Conservation (phyloP, 148 eudicot species). For the Rheum nobile region DNA sequence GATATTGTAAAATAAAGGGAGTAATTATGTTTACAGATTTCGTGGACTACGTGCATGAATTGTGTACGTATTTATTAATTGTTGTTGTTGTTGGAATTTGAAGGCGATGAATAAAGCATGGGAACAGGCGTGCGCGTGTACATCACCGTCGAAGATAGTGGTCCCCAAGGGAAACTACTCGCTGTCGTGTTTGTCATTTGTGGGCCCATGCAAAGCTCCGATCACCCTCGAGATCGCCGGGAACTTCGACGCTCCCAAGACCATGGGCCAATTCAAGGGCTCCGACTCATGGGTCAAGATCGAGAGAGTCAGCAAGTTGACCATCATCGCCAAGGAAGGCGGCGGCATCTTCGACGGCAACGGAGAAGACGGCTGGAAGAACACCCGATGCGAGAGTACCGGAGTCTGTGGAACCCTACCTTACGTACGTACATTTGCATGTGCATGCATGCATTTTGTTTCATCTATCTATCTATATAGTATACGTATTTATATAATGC, state of each 20-base stretch:
- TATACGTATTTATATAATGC: not conserved
- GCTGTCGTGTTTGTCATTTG: constrained; percentile 21
- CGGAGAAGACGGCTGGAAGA: constrained; percentile 3
- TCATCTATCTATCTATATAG: too few species aligned
- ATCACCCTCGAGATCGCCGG: constrained; percentile 48
- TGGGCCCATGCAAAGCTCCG: constrained; percentile 44
- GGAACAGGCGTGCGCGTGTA: constrained; percentile 37
- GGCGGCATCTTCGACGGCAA: constrained; percentile 4
- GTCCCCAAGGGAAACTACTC: constrained; percentile 44
- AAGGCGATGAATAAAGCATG: constrained; percentile 42
- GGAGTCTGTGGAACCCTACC: not conserved
- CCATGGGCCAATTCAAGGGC: constrained; percentile 7
- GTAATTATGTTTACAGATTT: too few species aligned
- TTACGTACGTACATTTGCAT: not conserved
- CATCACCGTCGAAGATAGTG: constrained; percentile 24
- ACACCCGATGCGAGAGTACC: not conserved
- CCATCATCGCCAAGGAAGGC: constrained; percentile 9
- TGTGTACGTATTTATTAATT: too few species aligned
- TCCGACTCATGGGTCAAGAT: constrained; percentile 22
- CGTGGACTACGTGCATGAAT: too few species aligned
- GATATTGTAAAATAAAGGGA: too few species aligned
- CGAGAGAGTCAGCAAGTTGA: constrained; percentile 13
- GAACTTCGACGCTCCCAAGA: constrained; percentile 16
- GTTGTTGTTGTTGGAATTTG: not conserved
- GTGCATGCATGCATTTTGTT: too few species aligned